These are phyloP conservation scores for Neonothopanus nambi DNA, from an alignment of 1,284 basidiomycete genomes.

Conservation along the genomic window DNA sequence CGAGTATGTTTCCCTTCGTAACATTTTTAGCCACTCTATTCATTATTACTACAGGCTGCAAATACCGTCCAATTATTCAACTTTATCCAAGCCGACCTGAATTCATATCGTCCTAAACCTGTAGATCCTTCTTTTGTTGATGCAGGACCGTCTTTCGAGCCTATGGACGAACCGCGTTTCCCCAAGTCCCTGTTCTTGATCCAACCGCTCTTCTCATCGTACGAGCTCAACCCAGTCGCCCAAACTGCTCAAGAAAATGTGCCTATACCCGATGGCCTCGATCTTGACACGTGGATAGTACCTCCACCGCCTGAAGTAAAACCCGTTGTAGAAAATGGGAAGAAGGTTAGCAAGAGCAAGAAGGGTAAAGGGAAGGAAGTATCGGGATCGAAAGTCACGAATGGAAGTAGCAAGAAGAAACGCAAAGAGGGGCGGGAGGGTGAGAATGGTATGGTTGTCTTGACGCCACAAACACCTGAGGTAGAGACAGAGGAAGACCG, in stretches of 20 bases:
- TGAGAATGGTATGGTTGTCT: conserved; percentile 29
- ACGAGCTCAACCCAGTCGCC: conserved; percentile 88
- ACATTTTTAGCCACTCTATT: conserved; percentile 1
- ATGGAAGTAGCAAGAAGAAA: conserved; percentile 46
- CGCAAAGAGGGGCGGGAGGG: conserved; percentile 33
- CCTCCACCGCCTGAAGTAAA: conserved; percentile 52
- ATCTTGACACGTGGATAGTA: conserved; percentile 86
- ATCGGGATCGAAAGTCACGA: conserved; percentile 43
- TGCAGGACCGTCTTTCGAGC: conserved; percentile 37
- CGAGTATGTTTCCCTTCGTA: conserved; percentile 53
- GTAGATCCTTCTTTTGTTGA: conserved; percentile 38
- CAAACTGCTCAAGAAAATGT: conserved; percentile 80
- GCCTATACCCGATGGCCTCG: conserved; percentile 78
- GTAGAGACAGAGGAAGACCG: conserved; percentile 58
- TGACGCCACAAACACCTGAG: conserved; percentile 37
- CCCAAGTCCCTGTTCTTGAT: conserved; percentile 92
- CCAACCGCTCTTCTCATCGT: conserved; percentile 74
- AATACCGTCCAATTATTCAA: conserved; percentile 80
- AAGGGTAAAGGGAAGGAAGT: conserved; percentile 45
- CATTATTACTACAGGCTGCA: conserved; percentile 54
- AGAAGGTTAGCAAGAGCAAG: conserved; percentile 46
- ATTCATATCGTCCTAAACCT: conserved; percentile 50
- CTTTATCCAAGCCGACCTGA: conserved; percentile 82
- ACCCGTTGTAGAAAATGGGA: conserved; percentile 32
- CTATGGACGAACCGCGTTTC: conserved; percentile 50